A percentile compares a stretch with the other conserved stretches of the same genome.
Conservation (phyloP, 2,329 filamentous ascomycete genomes). For the Colletotrichum sp. region DNA sequence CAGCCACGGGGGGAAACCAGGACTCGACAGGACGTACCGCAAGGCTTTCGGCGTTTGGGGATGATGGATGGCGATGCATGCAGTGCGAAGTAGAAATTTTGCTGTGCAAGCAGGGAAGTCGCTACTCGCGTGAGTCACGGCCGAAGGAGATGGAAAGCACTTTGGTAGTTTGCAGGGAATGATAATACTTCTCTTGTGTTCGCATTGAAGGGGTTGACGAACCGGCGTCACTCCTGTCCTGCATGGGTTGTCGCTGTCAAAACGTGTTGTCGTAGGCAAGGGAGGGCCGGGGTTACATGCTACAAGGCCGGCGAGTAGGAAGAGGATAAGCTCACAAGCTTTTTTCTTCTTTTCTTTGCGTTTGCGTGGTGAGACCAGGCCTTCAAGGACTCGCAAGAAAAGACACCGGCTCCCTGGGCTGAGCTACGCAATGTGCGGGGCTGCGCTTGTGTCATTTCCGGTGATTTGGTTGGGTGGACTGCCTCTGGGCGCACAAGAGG, state of each 20-base stretch:
- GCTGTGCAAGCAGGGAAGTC: background rate
- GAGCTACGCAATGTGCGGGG: slow-evolving; percentile 2
- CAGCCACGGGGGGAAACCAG: background rate
- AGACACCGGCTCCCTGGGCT: background rate
- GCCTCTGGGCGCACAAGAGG: background rate
- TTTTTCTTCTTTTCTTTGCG: background rate
- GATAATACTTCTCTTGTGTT: background rate
- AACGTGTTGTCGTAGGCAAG: background rate
- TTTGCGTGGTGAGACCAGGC: background rate
- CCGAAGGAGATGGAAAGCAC: background rate
- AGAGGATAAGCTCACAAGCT: slow-evolving; percentile 1
- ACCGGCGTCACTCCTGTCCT: background rate
- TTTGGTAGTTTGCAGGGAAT: background rate
- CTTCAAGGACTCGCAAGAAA: background rate
- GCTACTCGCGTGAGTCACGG: background rate
- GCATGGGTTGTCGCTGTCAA: background rate
- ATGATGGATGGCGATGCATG: background rate
- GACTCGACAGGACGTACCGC: background rate
- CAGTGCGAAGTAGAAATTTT: background rate
- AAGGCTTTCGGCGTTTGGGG: background rate
- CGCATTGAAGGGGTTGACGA: background rate
- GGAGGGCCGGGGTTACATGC: background rate
- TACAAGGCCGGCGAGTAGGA: background rate
- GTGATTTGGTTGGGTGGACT: background rate
- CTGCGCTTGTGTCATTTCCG: background rate